Conservation (phyloP, 2,329 filamentous ascomycete species). For the Hymenoscyphus repandus region DNA sequence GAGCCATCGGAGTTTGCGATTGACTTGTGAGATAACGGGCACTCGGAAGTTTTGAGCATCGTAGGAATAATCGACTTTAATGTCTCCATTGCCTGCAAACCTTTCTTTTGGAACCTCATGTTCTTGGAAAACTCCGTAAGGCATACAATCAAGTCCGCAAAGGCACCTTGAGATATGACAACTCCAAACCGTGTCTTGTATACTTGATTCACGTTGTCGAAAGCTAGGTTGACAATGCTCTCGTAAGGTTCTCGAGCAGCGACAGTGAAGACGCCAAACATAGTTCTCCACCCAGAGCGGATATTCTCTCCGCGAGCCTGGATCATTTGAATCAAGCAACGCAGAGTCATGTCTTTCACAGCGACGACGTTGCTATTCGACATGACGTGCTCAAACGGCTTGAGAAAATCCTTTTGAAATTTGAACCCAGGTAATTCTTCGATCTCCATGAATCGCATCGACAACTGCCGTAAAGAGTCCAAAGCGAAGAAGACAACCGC, state of each 20-base stretch:
- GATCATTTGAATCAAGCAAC: constrained; percentile 98
- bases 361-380: constrained; percentile 84
- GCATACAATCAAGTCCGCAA: constrained; percentile 93
- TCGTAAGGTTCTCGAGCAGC: constrained; percentile 91
- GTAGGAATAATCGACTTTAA: constrained; percentile 89
- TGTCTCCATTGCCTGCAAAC: constrained; percentile 88
- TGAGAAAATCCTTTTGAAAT: constrained; percentile 98
- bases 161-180: constrained; percentile 92
- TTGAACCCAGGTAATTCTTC: constrained; percentile 98
- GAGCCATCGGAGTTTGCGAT: constrained; percentile 34
- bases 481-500: constrained; percentile 96
- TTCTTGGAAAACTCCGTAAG: constrained; percentile 99
- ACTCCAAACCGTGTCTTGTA: constrained; percentile 95
- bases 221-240: constrained; percentile 91
- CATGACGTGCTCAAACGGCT: constrained; percentile 97
- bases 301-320: constrained; percentile 96
- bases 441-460: constrained; percentile 98
- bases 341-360: constrained; percentile 95
- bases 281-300: constrained; percentile 95
- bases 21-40: constrained; percentile 70
- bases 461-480: constrained; percentile 89
- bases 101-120: constrained; percentile 97
- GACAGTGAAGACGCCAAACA: constrained; percentile 98
- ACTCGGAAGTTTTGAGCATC: constrained; percentile 95
- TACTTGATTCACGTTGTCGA: constrained; percentile 92